phyloP scores from a whole-genome alignment of 306 rosid genomes.

The Fragaria iinumae region DNA sequence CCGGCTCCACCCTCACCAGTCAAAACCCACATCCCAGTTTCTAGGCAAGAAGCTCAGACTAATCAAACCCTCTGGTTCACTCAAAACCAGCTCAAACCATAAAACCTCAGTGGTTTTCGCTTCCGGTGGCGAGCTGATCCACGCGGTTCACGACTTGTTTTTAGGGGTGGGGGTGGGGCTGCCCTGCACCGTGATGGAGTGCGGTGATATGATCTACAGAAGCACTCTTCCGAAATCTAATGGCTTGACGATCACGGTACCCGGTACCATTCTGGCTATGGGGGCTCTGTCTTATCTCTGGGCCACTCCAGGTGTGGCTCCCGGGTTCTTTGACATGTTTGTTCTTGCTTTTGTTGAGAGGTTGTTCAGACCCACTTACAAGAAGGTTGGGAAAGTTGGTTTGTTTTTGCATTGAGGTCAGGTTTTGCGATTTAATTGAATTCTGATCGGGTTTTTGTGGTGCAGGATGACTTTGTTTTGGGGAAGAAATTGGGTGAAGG shows the following conservation, averaged over 20 bases:
- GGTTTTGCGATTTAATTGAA: too few species aligned
- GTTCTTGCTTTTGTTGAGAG: conserved; percentile 90
- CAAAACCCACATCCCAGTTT: conserved; percentile 53
- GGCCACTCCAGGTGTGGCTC: conserved; percentile 98
- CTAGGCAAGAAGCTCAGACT: conserved; percentile 52
- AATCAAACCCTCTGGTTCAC: conserved; percentile 31
- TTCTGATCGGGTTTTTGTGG: conserved; percentile 16
- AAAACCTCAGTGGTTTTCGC: conserved; percentile 33
- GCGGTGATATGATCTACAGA: conserved; percentile 87
- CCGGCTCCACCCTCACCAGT: conserved; percentile 47
- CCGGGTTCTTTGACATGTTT: conserved; percentile 97
- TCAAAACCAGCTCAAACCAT: conserved; percentile 33
- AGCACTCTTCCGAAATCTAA: conserved; percentile 80
- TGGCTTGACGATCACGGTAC: conserved; percentile 64
- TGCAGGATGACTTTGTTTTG: conserved; percentile 82
- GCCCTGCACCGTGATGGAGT: conserved; percentile 92
- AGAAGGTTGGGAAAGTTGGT: conserved; percentile 46
- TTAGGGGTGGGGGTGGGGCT: conserved; percentile 91
- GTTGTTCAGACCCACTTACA: conserved; percentile 66
- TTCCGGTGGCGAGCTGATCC: conserved; percentile 48
- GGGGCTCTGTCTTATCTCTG: conserved; percentile 83
- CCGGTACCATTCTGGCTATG: conserved; percentile 74
- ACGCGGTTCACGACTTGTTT: conserved; percentile 54
- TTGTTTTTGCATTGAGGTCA: conserved; percentile 1
- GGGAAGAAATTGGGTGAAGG: conserved; percentile 97